A percentile compares a stretch with the other conserved stretches of the same genome.
Evolutionary conservation across 2,329 filamentous ascomycete species (phyloP).

Genomic region (Aspergillus cejpii): DNA sequence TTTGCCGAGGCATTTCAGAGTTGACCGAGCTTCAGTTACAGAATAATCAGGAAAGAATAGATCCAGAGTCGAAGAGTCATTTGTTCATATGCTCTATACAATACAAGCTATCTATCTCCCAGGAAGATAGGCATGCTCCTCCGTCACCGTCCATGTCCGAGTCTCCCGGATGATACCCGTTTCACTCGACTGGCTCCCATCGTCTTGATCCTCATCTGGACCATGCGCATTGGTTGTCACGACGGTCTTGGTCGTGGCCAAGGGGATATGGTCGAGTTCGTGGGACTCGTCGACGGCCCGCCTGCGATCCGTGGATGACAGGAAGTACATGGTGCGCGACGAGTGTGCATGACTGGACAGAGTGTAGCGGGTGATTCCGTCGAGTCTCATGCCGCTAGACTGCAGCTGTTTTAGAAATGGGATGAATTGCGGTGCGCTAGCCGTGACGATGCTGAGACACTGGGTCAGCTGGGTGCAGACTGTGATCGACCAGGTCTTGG

Average conservation of each 20-base stretch:
- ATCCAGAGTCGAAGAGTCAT: no score
- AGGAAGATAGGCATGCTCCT: slow-evolving; percentile 1
- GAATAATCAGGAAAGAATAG: background rate
- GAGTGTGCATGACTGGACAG: background rate
- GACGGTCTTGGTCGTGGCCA: slow-evolving; percentile 10
- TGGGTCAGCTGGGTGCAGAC: slow-evolving; percentile 18
- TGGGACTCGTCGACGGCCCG: slow-evolving; percentile 10
- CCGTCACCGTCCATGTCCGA: slow-evolving; percentile 21
- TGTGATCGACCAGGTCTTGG: slow-evolving; percentile 17
- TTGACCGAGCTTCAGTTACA: background rate
- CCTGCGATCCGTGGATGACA: slow-evolving; percentile 1
- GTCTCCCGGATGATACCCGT: slow-evolving; percentile 24
- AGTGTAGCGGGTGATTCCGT: slow-evolving; percentile 12
- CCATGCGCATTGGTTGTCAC: slow-evolving; percentile 10
- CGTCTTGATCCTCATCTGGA: slow-evolving; percentile 16
- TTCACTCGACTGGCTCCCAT: slow-evolving; percentile 23
- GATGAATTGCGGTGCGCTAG: slow-evolving; percentile 29
- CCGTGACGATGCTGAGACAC: slow-evolving; percentile 25
- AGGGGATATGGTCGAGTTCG: slow-evolving; percentile 11
- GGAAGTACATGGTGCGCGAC: slow-evolving; percentile 2
- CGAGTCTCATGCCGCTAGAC: slow-evolving; percentile 25
- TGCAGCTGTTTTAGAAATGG: slow-evolving; percentile 27
- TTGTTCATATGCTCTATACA: no score
- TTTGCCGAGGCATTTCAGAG: slow-evolving; percentile 6
- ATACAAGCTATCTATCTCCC: no score